These are phyloP conservation scores for Podospora didyma DNA, from an alignment of 495 filamentous ascomycete species.

Conservation along the genomic window DNA sequence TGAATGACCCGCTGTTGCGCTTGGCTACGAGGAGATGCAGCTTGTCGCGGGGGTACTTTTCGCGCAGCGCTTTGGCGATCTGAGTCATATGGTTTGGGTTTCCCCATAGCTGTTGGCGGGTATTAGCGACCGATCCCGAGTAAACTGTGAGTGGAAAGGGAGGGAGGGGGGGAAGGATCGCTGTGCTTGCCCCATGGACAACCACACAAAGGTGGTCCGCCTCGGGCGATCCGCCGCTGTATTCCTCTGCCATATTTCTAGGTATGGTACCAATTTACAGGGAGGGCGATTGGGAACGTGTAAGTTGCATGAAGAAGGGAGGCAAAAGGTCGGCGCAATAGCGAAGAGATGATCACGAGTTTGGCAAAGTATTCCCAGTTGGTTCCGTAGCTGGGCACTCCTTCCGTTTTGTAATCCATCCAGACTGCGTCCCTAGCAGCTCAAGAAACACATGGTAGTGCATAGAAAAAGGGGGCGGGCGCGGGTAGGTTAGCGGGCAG, in stretches of 20 bases:
- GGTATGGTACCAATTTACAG: background rate
- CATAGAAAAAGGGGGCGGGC: no score
- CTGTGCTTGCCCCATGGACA: conserved; percentile 89
- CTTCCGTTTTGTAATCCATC: no score
- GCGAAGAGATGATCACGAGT: no score
- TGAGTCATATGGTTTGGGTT: conserved; percentile 79
- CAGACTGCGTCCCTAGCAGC: no score
- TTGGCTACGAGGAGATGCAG: conserved; percentile 74
- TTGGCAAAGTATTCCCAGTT: no score
- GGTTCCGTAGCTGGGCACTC: no score
- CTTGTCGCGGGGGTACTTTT: conserved; percentile 56
- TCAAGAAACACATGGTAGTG: no score
- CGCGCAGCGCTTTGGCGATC: conserved; percentile 63
- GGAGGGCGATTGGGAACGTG: background rate
- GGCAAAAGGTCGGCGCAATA: no score
- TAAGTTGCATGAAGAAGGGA: background rate
- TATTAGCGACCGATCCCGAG: background rate
- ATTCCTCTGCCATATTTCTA: conserved; percentile 28
- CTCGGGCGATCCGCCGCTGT: conserved; percentile 32
- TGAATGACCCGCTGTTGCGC: conserved; percentile 76
- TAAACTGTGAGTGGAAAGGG: conserved; percentile 1
- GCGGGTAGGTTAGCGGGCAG: no score
- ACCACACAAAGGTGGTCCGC: conserved; percentile 84
- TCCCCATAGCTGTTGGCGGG: conserved; percentile 71
- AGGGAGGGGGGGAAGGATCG: conserved; percentile 11